Evolutionary conservation across 352 stramenopile genomes (phyloP), one percentile per base, ranked within the genome.

Genomic region (Phytophthora hibernalis): DNA sequence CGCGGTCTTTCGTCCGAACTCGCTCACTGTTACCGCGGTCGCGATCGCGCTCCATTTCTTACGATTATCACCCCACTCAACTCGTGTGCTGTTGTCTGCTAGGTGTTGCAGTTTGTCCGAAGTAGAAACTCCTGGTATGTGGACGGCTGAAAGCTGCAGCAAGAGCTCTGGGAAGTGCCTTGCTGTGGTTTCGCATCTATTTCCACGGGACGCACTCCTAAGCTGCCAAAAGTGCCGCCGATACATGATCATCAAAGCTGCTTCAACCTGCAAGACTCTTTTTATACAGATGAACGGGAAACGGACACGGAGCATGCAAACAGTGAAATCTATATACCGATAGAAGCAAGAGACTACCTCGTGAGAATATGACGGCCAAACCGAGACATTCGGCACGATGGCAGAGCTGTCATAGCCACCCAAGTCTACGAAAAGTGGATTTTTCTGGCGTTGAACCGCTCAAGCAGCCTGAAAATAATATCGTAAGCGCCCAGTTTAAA

Each of bases 391-490:
- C 24, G 5, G 24, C 24, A 5, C 24, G 24, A 28, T 28, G 24
- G 24, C 24, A n/a, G n/a, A n/a, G n/a, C n/a, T n/a, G n/a, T n/a
- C n/a, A n/a, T n/a, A n/a, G n/a, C n/a, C n/a, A n/a, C n/a, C 9
- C 12, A 38, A 51, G 60, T 72, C 87, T 79, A 93, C 7, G 91
- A 96, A 83, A 99, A 99, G 76, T 99, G 97, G 65, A 99, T 97
- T 50, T 98, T 95, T 59, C 90, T 95, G 20, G 90, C 81, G 68
- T 99, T 99, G 78, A 99, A 99, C 52, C 97, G 93, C 47, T 96
- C 89, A 20, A 99, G 83, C 28, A 99, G 61, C 18, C 85, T 95
- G 55, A 21, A 73, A 13, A 47, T 52, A n/a, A 64, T 40, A 16
- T 31, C 5, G 2, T 42, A 16, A 42, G 12, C 31, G 44, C 22